A percentile compares a stretch with the other conserved stretches of the same genome.
Conservation (phyloP, 306 rosid genomes). For the Castanea mollissima region DNA sequence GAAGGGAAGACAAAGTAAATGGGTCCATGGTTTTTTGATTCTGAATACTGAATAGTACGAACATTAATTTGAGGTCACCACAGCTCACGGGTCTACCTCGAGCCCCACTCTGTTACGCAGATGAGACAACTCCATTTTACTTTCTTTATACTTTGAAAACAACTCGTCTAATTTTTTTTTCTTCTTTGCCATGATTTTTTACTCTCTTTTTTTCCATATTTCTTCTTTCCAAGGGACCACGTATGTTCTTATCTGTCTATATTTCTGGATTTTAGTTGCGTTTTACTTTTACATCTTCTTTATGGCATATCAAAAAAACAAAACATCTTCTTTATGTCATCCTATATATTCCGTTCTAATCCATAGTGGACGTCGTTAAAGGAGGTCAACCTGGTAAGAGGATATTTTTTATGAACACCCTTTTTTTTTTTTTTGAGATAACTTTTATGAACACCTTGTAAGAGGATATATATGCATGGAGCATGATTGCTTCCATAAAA, state of each 20-base stretch:
- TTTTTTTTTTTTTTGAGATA: too few relatives aligned
- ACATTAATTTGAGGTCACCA: background rate
- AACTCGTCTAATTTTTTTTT: too few relatives aligned
- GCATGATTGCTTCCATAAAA: background rate
- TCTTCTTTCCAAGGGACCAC: constrained; percentile 3
- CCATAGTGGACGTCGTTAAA: background rate
- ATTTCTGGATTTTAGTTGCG: constrained; percentile 5
- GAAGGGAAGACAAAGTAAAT: background rate
- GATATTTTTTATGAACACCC: too few relatives aligned
- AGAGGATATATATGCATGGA: background rate
- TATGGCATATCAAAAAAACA: background rate
- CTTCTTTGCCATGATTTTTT: too few relatives aligned
- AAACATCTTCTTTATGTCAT: background rate
- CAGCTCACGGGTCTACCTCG: background rate
- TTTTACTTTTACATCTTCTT: background rate
- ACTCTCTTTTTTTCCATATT: background rate
- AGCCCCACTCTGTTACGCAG: background rate
- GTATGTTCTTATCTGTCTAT: background rate
- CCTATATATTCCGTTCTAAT: background rate
- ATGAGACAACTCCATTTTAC: background rate
- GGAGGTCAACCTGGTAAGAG: background rate
- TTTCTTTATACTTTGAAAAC: background rate
- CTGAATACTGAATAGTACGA: background rate
- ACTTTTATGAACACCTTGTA: background rate
- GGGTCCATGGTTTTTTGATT: background rate